Percentiles rank a stretch among this genome's conserved stretches.
Conservation (phyloP, 768 basidiomycete species). For the Rhizopogon salebrosus region DNA sequence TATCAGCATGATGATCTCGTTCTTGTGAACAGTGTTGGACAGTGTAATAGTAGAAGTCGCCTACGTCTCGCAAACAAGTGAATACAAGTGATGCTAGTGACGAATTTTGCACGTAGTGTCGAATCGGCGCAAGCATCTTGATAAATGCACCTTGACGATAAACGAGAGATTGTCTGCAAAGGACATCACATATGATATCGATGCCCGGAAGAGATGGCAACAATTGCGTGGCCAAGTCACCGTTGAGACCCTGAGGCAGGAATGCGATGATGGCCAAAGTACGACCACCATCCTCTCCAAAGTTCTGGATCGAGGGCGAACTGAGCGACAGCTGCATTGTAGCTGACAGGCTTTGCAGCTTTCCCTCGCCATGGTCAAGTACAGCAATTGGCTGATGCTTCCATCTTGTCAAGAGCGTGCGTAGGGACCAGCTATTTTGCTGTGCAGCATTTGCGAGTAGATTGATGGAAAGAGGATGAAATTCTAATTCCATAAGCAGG, state of each 20-base stretch:
- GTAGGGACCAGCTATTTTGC: background rate
- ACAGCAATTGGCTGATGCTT: background rate
- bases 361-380: background rate
- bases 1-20: background rate
- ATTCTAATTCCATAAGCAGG: background rate
- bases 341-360: background rate
- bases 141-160: background rate
- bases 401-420: background rate
- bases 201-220: background rate
- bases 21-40: background rate
- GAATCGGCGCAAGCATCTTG: too few relatives aligned
- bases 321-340: background rate
- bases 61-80: background rate
- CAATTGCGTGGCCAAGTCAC: background rate
- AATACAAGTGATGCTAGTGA: background rate
- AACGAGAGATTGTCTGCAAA: background rate
- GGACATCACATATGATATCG: background rate
- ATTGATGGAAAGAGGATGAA: background rate
- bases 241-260: slow-evolving; percentile 1
- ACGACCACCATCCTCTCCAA: background rate
- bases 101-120: background rate
- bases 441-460: background rate
- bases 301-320: background rate
- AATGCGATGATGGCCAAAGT: background rate
- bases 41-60: background rate